Percentiles rank a stretch among this genome's conserved stretches.
Evolutionary conservation across 164 flowering plant genomes (phyloP).

Genomic region (Dillenia suffruticosa): DNA sequence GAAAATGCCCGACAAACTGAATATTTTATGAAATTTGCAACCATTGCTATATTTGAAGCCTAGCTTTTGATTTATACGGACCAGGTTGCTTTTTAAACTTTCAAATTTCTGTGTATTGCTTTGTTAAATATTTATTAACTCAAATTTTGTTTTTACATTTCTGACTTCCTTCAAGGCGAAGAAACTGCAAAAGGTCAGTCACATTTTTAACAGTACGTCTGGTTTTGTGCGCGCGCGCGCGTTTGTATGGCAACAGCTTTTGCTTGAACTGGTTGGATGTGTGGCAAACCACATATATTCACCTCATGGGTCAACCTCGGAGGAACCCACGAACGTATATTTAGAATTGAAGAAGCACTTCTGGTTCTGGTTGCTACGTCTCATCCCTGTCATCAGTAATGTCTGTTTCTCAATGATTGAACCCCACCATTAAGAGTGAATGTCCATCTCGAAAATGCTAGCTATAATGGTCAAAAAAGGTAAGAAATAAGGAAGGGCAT

Average conservation of each 20-base stretch:
- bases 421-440: conserved; percentile 56
- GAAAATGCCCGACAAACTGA: no score
- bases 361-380: not conserved
- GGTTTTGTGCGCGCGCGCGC: no score
- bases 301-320: conserved; percentile 34
- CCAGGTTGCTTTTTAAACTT: no score
- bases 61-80: no score
- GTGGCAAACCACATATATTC: conserved; percentile 29
- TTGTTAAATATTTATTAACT: no score
- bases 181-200: no score
- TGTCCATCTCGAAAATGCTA: conserved; percentile 40
- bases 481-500: conserved; percentile 7
- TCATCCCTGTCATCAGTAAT: conserved; percentile 22
- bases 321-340: conserved; percentile 22
- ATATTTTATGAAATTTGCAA: no score
- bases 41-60: no score
- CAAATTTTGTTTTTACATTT: no score
- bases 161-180: no score
- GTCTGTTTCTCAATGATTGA: conserved; percentile 21
- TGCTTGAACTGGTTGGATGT: conserved; percentile 26
- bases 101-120: no score
- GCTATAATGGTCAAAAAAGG: conserved; percentile 49
- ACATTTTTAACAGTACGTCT: no score
- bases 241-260: conserved; percentile 1
- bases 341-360: conserved; percentile 23